Base-by-base conservation (phyloP, 441 rosid species). In the Cnidoscolus chayamansa region DNA sequence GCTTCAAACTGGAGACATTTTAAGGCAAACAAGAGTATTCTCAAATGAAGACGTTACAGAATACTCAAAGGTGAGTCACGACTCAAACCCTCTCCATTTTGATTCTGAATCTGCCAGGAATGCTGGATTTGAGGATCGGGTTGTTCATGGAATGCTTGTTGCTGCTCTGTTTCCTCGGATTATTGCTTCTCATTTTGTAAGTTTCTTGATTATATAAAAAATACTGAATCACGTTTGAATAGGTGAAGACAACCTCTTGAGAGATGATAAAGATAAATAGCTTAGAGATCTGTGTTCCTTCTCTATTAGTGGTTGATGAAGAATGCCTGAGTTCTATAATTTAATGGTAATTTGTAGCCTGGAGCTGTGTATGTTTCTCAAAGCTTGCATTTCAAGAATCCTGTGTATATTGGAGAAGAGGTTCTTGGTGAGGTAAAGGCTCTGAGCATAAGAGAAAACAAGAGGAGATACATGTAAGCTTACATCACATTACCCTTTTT, bases 91-190 rank as follows among this genome's bases (percentile, higher is more conserved):
- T 43, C 72, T 90, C 50, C 97, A 94, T 77, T 92, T 94, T 30
- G 89, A 92, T 79, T 11, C 83, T 35, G 84, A 88, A 68, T 72
- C 73, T 76, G 91, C 94, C 25, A 83, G 69, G 74, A 68, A 69
- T 71, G 81, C 86, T 2, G 96, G 94, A 35, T 94, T 86, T 35
- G 88, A 92, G 68, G 90, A 83, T 76, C 75, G 82, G 45, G 78
- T 89, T 76, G 97, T 94, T 71, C 97, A 92, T 67, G 94, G 97
- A 53, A 85, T 92, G 96, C 94, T 94, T 68, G 93, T 92, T 35
- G 96, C 97, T 67, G 76, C 96, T 16, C 76, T 92, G 63, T 92
- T 90, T 83, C 97, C 97, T 47, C 84, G 79, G 62, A 90, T 89
- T 6, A 89, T 92, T 78, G 81, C 97, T 54, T 76, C 89, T 40